Evolutionary conservation across 495 filamentous ascomycete species (phyloP).

Genomic region (Aspergillus indologenus): DNA sequence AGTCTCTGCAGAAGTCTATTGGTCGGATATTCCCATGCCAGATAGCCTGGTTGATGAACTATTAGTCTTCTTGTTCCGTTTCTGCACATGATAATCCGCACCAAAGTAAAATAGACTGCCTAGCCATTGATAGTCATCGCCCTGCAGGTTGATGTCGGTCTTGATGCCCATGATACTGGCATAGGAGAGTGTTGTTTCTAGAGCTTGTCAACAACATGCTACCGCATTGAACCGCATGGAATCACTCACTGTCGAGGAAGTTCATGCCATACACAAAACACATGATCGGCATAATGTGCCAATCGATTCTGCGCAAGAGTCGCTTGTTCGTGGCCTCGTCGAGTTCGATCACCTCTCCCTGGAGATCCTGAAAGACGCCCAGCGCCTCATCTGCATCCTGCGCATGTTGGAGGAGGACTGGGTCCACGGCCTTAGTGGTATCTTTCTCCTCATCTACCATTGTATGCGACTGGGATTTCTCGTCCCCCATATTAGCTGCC

Average conservation of each 20-base stretch:
- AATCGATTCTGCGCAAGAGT: conserved; percentile 56
- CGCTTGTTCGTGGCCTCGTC: conserved; percentile 55
- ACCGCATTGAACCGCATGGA: background rate
- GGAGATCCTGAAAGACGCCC: conserved; percentile 49
- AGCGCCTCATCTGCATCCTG: conserved; percentile 61
- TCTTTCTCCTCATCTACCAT: conserved; percentile 29
- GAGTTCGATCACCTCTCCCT: conserved; percentile 49
- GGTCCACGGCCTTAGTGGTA: conserved; percentile 24
- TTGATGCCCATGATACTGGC: conserved; percentile 61
- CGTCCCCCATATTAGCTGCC: conserved; percentile 24
- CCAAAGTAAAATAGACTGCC: conserved; percentile 62
- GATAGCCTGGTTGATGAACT: conserved; percentile 41
- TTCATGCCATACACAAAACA: conserved; percentile 64
- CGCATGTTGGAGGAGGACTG: conserved; percentile 47
- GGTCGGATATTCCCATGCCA: conserved; percentile 64
- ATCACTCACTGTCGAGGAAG: conserved; percentile 55
- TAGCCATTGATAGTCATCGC: conserved; percentile 53
- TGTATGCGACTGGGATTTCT: conserved; percentile 18
- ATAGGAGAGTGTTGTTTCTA: conserved; percentile 61
- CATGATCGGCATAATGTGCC: conserved; percentile 60
- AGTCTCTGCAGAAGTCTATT: conserved; percentile 57
- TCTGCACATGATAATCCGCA: conserved; percentile 13
- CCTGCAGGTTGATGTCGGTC: conserved; percentile 41
- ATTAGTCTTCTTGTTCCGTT: background rate
- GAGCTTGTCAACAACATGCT: background rate